Evolutionary conservation across 441 rosid species (phyloP).

Genomic region (Pelargonium fulgidum): DNA sequence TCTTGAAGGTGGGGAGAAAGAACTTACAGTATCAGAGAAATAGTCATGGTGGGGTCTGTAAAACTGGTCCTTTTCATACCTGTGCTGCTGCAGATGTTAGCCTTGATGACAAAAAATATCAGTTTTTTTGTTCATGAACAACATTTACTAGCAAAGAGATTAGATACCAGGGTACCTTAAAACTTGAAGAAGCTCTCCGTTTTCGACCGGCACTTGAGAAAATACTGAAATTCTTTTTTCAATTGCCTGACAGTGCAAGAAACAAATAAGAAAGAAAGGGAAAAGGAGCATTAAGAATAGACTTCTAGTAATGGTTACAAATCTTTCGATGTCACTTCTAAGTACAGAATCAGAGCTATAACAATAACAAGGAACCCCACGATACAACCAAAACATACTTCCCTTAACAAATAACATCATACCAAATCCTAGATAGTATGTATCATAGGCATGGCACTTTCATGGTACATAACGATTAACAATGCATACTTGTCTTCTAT

Average conservation of each 20-base stretch:
- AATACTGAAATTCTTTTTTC: slow-evolving; percentile 86
- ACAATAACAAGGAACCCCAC: too few species aligned
- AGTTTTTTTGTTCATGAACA: slow-evolving; percentile 23
- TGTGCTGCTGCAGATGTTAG: slow-evolving; percentile 76
- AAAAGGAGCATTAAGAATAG: not conserved
- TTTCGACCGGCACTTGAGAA: slow-evolving; percentile 86
- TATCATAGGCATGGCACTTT: too few species aligned
- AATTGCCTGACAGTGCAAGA: slow-evolving; percentile 49
- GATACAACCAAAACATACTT: too few species aligned
- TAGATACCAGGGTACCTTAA: slow-evolving; percentile 48
- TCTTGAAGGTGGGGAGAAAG: not conserved
- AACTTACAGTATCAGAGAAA: slow-evolving; percentile 80
- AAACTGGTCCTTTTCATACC: slow-evolving; percentile 78
- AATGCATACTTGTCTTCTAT: too few species aligned
- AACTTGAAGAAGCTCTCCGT: slow-evolving; percentile 92
- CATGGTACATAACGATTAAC: too few species aligned
- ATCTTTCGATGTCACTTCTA: too few species aligned
- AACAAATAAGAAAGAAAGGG: slow-evolving; percentile 5
- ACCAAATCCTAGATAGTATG: too few species aligned
- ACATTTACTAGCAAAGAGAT: slow-evolving; percentile 23
- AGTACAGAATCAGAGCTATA: too few species aligned
- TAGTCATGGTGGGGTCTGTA: slow-evolving; percentile 95
- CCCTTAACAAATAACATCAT: too few species aligned
- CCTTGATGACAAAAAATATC: slow-evolving; percentile 37
- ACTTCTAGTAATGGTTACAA: not conserved